Evolutionary conservation across 345 rosid genomes (phyloP), one percentile per base, ranked within the genome.

Genomic region (Pistacia integerrima): DNA sequence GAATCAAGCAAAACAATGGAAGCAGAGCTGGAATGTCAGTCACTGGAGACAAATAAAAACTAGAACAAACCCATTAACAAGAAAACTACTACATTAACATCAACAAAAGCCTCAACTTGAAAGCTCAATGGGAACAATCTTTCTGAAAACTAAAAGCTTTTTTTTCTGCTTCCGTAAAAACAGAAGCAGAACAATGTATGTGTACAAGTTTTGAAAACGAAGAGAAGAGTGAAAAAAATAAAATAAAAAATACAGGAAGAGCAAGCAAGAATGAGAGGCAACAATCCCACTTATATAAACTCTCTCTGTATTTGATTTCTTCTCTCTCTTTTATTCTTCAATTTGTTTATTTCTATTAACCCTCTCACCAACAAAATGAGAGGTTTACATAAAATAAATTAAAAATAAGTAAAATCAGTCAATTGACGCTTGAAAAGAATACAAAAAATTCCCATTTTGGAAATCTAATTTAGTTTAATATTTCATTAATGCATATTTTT

Each of bases 1-100:
- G 72, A 78, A 71, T 38, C 78, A 79, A 66, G 84, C 86, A 77
- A 83, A 78, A 72, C 56, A 75, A 67, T 57, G 77, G 65, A 69
- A 59, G 74, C 77, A 81, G 79, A 77, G 80, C 78, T 64, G 82
- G 76, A 76, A 80, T 80, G 85, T 73, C 84, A 76, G 73, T 74
- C 69, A 49, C 72, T 63, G 64, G 77, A 73, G 44, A n/a, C 41
- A 67, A 52, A 0, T 11, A 14, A 73, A 30, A 64, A 20, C 46
- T 25, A 28, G 56, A 48, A 46, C 51, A 13, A 69, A 58, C 60
- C 35, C 58, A 30, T 30, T 28, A 52, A 18, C 71, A 56, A 69
- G 52, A 76, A 81, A 81, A 69, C 69, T 73, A 67, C 77, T 69
- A 65, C 82, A 61, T 73, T 74, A 41, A 79, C 66, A 59, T 28